Percentiles rank a stretch among this genome's conserved stretches.
Conservation (phyloP, 768 basidiomycete genomes). For the Kwoniella botswanensis region DNA sequence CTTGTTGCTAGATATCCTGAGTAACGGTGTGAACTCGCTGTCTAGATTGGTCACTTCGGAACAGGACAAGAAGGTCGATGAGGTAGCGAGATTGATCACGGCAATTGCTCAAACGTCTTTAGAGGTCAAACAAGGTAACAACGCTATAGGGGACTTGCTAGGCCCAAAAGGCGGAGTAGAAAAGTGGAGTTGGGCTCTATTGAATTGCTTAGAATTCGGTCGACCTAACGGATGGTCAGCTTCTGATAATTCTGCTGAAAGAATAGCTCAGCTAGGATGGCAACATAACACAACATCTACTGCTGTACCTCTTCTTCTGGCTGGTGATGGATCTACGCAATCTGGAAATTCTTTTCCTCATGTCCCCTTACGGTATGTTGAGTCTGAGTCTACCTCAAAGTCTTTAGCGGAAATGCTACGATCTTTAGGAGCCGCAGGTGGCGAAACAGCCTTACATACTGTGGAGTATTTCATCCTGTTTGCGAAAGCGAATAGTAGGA, state of each 20-base stretch:
- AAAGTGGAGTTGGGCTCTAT: constrained; percentile 86
- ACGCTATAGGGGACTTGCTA: constrained; percentile 63
- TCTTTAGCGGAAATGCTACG: constrained; percentile 75
- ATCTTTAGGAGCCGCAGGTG: constrained; percentile 70
- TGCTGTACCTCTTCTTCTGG: constrained; percentile 1
- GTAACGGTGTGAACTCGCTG: constrained; percentile 70
- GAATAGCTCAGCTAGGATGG: constrained; percentile 44
- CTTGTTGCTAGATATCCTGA: constrained; percentile 68
- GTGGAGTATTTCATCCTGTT: constrained; percentile 80
- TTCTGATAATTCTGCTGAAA: constrained; percentile 15
- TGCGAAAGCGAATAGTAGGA: constrained; percentile 64
- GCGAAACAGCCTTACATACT: constrained; percentile 69
- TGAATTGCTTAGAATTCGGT: constrained; percentile 82
- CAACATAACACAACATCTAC: constrained; percentile 18
- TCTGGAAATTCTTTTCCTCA: constrained; percentile 32
- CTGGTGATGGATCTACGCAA: not conserved
- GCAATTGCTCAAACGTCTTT: constrained; percentile 69
- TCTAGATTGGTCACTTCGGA: constrained; percentile 73
- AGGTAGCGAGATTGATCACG: constrained; percentile 70
- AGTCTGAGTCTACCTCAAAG: constrained; percentile 55
- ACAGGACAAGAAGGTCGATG: constrained; percentile 75
- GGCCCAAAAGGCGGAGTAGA: constrained; percentile 85
- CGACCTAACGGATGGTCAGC: constrained; percentile 48
- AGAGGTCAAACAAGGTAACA: constrained; percentile 11
- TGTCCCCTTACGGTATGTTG: constrained; percentile 48